Evolutionary conservation across 169 alveolate species (phyloP).

Genomic region (Eimeria necatrix): DNA sequence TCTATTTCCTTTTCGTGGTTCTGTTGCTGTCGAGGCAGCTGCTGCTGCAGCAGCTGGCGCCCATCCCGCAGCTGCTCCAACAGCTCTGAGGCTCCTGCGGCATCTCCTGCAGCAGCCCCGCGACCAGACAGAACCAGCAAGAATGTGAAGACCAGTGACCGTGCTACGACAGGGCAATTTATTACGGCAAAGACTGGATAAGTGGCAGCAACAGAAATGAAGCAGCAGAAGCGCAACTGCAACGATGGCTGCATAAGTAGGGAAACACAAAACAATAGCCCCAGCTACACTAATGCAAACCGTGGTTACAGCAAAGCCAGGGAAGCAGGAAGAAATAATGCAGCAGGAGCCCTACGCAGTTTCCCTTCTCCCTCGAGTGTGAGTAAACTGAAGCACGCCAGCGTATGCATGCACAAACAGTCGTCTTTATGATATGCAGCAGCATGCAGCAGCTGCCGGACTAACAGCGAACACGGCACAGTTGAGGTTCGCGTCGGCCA

Average conservation of each 20-base stretch:
- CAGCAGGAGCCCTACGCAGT: not conserved
- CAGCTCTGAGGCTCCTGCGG: constrained; percentile 41
- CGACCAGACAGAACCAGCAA: not conserved
- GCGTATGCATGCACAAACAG: too few relatives aligned
- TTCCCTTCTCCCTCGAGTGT: too few relatives aligned
- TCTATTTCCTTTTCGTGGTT: not conserved
- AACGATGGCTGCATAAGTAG: not conserved
- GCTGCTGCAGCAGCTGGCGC: constrained; percentile 67
- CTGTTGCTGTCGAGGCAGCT: constrained; percentile 27
- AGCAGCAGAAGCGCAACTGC: not conserved
- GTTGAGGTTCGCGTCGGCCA: too few relatives aligned
- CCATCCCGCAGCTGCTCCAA: constrained; percentile 19
- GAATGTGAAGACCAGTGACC: not conserved
- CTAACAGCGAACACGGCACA: too few relatives aligned
- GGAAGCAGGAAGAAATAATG: not conserved
- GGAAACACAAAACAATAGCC: too few relatives aligned
- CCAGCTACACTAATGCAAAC: too few relatives aligned
- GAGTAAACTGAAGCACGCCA: too few relatives aligned
- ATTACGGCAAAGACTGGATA: not conserved
- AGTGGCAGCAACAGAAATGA: constrained; percentile 6
- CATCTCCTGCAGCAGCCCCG: constrained; percentile 43
- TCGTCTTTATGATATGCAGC: not conserved
- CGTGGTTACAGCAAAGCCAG: not conserved
- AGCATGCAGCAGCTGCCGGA: not conserved
- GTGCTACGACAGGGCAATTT: not conserved